Evolutionary conservation across 441 rosid species (phyloP), one percentile per base, ranked within the genome.

Genomic region (Biscutella auriculata): DNA sequence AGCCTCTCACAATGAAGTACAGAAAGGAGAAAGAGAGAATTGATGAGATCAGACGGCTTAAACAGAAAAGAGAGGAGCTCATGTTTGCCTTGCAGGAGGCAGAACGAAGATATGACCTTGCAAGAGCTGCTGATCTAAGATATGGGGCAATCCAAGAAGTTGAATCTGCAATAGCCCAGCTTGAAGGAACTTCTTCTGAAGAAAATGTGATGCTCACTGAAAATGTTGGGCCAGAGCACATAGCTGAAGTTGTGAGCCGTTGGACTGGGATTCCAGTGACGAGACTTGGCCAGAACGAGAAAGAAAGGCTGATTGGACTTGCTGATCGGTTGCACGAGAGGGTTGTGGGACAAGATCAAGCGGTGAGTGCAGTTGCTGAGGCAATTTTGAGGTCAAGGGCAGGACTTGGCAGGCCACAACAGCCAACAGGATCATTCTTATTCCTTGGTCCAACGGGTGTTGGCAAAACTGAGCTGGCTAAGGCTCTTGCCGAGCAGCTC

Each of bases 251-350:
- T 6, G 98, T 88, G 50, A 80, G 95, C 66, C 85, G 95, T 6
- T 92, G 98, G 98, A 92, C 98, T 5, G 98, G 98, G 32, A 82
- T 92, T 39, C 98, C 98, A 17, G 94, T 92, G 6, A 92, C 92
- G 9, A 82, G 98, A 67, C 96, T 92, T 1, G 95, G 98, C 23
- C 92, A 84, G 76, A 78, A 84, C 21, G 98, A 88, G 8, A 92
- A 86, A 40, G 89, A 79, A 35, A 80, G 91, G 75, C 43, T 92
- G 42, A 79, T 84, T 44, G 98, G 98, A 29, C 83, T 92, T 30
- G 80, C 59, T 8, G 95, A 80, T 44, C 79, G 95, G 76, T 29
- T 88, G 77, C 98, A 88, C 56, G 72, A 64, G 26, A 80, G 98
- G 41, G 95, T 92, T 5, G 97, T 92, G 8, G 98, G 98, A 11